Base-by-base conservation (phyloP, 164 flowering plant genomes). In the Umbilicus rupestris region DNA sequence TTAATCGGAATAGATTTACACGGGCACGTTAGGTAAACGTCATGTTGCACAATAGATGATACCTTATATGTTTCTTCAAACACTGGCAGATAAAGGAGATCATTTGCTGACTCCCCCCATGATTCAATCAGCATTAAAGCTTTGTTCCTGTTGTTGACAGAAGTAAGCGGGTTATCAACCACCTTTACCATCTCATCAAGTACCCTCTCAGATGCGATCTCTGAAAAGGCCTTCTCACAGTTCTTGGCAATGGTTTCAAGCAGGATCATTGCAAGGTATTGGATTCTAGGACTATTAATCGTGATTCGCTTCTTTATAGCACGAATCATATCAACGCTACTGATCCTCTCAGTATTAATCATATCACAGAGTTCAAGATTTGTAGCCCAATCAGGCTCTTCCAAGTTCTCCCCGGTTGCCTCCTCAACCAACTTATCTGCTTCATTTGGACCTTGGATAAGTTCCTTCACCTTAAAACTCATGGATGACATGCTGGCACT, bases 131-230 rank as follows among this genome's bases (percentile, higher is more conserved):
- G 46, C 68, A 77, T 78, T 68, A 93, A 78, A 73, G 87, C 96
- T 77, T 93, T 93, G 77, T 87, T 90, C 58, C 96, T 73, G 73
- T 90, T 93, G 68, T 89, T 87, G 3, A 87, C 90, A 69, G 91
- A 84, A 68, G 97, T 94, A 80, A 84, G 89, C 28, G 97, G 96
- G 73, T 94, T 96, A 77, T 94, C 97, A 70, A 94, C 83, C 60
- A 93, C 69, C 80, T 90, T 90, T 65, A 93, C 98, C 92, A 93
- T 90, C 80, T 93, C 98, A 82, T 93, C 97, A 60, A 93, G 87
- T 41, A 93, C 87, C 70, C 96, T 75, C 78, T 93, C 98, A 5
- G 98, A 82, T 0, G 97, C 98, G 39, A 93, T 81, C 78, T 93
- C 96, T 0, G 94, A 90, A 77, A 90, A 90, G 1, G 94, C 92